A percentile compares a stretch with the other conserved stretches of the same genome.
Conservation (phyloP, 2,329 filamentous ascomycete genomes). For the Fusarium agapanthi region DNA sequence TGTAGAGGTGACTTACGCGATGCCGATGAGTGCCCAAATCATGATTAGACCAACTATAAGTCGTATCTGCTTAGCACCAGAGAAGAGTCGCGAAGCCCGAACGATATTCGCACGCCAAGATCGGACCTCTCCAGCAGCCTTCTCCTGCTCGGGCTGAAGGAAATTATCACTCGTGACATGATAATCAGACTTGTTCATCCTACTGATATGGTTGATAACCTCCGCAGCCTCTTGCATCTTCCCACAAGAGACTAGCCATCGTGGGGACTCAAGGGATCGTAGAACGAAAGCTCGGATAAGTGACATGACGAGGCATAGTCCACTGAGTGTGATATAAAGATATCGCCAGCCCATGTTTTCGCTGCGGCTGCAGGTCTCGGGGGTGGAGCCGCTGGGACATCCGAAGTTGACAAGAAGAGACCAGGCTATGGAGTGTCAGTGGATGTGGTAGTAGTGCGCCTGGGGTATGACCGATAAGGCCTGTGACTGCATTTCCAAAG, state of each 20-base stretch:
- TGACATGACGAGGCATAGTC: not conserved
- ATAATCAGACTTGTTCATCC: not conserved
- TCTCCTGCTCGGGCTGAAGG: rapidly evolving
- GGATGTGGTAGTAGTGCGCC: rapidly evolving
- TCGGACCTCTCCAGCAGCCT: not conserved
- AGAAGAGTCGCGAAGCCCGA: not conserved
- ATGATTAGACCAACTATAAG: not conserved
- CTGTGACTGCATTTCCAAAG: not conserved
- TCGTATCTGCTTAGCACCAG: not conserved
- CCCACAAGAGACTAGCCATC: not conserved
- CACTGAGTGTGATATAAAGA: not conserved
- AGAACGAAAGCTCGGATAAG: not conserved
- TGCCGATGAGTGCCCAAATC: not conserved
- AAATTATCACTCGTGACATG: not conserved
- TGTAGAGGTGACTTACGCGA: not conserved
- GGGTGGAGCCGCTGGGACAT: not conserved
- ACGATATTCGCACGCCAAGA: not conserved
- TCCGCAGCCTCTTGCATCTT: not conserved
- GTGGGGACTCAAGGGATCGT: not conserved
- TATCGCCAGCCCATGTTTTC: not conserved
- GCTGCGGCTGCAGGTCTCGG: not conserved
- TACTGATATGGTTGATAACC: not conserved
- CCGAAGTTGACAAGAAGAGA: not conserved
- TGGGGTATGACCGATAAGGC: not conserved
- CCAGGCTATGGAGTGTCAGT: not conserved